These are phyloP conservation scores for Cladosporium sp. DNA, from an alignment of 2,329 filamentous ascomycete species.

Conservation along the genomic window DNA sequence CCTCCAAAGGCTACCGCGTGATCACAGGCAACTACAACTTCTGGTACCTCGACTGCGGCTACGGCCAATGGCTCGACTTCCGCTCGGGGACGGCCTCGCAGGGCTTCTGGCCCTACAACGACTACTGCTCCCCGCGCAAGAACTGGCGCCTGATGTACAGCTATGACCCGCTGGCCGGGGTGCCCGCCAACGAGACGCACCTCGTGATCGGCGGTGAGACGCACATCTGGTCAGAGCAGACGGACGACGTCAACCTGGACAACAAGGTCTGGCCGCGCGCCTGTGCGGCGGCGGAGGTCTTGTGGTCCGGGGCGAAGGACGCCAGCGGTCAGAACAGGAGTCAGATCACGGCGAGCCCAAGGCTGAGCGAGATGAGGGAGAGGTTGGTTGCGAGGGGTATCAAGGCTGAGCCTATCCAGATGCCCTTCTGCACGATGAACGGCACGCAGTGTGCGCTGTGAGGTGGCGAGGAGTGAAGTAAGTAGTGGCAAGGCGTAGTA, in stretches of 20 bases:
- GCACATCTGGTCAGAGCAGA: conserved; percentile 78
- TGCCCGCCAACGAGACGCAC: conserved; percentile 63
- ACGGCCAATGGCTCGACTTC: conserved; percentile 77
- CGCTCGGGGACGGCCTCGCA: conserved; percentile 56
- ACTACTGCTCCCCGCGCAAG: conserved; percentile 80
- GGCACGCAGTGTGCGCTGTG: conserved; percentile 50
- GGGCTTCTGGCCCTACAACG: conserved; percentile 67
- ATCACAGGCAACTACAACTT: conserved; percentile 76
- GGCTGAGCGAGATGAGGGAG: conserved; percentile 76
- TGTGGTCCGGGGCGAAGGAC: conserved; percentile 75
- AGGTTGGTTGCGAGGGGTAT: conserved; percentile 70
- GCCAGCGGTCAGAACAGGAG: conserved; percentile 67
- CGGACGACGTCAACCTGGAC: conserved; percentile 75
- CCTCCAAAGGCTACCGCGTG: conserved; percentile 66
- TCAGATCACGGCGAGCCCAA: conserved; percentile 67
- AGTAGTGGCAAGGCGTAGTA: neutral
- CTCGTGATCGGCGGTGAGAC: conserved; percentile 80
- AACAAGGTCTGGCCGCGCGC: conserved; percentile 76
- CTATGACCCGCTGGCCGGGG: conserved; percentile 69
- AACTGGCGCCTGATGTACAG: conserved; percentile 81
- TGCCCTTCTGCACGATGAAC: conserved; percentile 71
- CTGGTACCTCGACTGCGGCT: conserved; percentile 77
- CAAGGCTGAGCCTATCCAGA: conserved; percentile 65
- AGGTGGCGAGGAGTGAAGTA: neutral
- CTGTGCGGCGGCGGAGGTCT: conserved; percentile 72